phyloP scores from a whole-genome alignment of 164 flowering plant species.

The Cinnamomum micranthum region DNA sequence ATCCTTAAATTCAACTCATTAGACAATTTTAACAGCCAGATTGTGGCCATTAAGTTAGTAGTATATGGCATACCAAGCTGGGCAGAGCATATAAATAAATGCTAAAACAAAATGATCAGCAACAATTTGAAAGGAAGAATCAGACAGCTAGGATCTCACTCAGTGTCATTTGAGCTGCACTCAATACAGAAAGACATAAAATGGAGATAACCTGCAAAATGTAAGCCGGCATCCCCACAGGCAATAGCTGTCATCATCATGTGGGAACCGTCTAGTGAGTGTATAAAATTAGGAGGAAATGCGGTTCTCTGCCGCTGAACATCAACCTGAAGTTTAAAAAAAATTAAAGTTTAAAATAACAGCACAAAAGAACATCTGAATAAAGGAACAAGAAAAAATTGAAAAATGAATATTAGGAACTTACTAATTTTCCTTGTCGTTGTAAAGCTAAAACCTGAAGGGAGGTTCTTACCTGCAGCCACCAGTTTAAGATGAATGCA shows the following conservation, averaged over 20 bases:
- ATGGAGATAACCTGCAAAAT: slow-evolving; percentile 73
- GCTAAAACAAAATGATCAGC: too few relatives aligned
- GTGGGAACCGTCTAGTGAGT: slow-evolving; percentile 94
- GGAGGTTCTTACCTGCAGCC: slow-evolving; percentile 80
- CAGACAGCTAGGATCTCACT: background rate
- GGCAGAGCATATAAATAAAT: too few relatives aligned
- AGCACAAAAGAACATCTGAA: background rate
- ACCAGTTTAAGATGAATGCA: background rate
- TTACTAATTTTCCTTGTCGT: slow-evolving; percentile 49
- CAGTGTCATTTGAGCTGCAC: background rate
- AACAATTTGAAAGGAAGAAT: too few relatives aligned
- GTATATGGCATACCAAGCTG: too few relatives aligned
- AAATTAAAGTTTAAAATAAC: background rate
- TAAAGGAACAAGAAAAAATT: background rate
- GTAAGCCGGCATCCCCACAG: slow-evolving; percentile 74
- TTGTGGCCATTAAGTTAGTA: too few relatives aligned
- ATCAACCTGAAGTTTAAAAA: slow-evolving; percentile 47
- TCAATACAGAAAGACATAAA: background rate
- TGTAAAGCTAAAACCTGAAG: slow-evolving; percentile 87
- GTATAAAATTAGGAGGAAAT: slow-evolving; percentile 95
- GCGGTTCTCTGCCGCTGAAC: slow-evolving; percentile 81
- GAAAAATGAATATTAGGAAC: slow-evolving; percentile 10
- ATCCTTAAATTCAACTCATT: too few relatives aligned
- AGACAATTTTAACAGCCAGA: too few relatives aligned
- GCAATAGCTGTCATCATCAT: slow-evolving; percentile 99